Evolutionary conservation across 805 yeast species (phyloP).

Genomic region (Hanseniaspora meyeri): DNA sequence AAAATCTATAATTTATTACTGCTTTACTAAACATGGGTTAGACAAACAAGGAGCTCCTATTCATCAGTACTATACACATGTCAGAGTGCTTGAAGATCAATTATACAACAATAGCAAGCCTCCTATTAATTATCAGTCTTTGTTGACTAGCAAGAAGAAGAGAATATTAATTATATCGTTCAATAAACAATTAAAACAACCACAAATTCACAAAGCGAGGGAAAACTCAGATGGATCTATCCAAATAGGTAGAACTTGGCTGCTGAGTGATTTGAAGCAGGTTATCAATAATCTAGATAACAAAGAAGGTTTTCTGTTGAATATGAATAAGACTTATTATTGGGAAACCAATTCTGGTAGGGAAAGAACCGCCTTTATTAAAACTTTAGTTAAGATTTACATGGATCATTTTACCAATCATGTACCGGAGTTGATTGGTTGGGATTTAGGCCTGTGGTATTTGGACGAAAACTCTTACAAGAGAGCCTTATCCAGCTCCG

Average conservation of each 20-base stretch:
- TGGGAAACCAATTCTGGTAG: slow-evolving; percentile 58
- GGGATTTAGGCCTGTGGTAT: slow-evolving; percentile 36
- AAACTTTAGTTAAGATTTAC: slow-evolving; percentile 40
- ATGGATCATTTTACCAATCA: slow-evolving; percentile 45
- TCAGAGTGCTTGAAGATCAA: slow-evolving; percentile 61
- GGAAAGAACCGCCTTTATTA: slow-evolving; percentile 48
- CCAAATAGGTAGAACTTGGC: slow-evolving; percentile 92
- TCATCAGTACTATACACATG: slow-evolving; percentile 64
- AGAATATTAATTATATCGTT: slow-evolving; percentile 45
- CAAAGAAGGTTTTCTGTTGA: slow-evolving; percentile 45
- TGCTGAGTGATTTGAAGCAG: slow-evolving; percentile 51
- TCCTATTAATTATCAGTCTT: slow-evolving; percentile 35
- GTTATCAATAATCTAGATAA: slow-evolving; percentile 44
- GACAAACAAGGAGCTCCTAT: slow-evolving; percentile 31
- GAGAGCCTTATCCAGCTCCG: slow-evolving; percentile 21
- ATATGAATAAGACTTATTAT: slow-evolving; percentile 65
- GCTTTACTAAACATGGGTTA: slow-evolving; percentile 37
- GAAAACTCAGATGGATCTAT: slow-evolving; percentile 59
- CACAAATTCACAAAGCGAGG: slow-evolving; percentile 73
- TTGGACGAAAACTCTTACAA: slow-evolving; percentile 30
- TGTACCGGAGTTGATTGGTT: slow-evolving; percentile 41
- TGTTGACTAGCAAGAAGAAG: slow-evolving; percentile 41
- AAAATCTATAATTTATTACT: slow-evolving; percentile 34
- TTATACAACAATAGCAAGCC: slow-evolving; percentile 59
- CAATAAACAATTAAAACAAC: slow-evolving; percentile 52